Conservation (phyloP, 208 protist genomes). For the Tritrichomonas musculus region DNA sequence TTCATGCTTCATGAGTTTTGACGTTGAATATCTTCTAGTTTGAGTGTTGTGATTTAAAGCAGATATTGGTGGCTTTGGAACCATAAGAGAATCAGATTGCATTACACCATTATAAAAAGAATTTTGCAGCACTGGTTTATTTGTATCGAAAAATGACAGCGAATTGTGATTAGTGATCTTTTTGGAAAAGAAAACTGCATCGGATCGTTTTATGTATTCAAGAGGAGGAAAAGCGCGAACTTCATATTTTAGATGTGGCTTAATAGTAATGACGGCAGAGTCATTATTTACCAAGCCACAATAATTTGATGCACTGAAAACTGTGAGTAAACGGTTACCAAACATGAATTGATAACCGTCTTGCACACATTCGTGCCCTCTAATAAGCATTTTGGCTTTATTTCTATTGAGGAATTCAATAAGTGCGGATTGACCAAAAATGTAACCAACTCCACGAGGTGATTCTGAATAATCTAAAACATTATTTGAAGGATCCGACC, state of each 20-base stretch:
- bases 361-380: neutral
- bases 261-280: neutral
- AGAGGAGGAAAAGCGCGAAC: neutral
- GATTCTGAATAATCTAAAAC: neutral
- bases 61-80: too few species aligned
- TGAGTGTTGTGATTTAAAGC: too few species aligned
- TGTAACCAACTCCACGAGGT: neutral
- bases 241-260: neutral
- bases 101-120: too few species aligned
- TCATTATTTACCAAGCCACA: neutral
- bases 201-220: too few species aligned
- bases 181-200: too few species aligned
- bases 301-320: slow-evolving; percentile 7
- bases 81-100: too few species aligned
- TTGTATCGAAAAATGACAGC: too few species aligned
- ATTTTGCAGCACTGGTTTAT: too few species aligned
- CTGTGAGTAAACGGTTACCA: neutral
- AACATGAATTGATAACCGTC: neutral
- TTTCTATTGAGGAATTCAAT: neutral
- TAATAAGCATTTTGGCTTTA: neutral
- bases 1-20: too few species aligned
- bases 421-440: neutral
- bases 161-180: too few species aligned
- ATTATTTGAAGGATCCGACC: neutral
- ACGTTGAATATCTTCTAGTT: too few species aligned